Conservation (phyloP, 345 rosid genomes). For the Eutrema yunnanense region DNA sequence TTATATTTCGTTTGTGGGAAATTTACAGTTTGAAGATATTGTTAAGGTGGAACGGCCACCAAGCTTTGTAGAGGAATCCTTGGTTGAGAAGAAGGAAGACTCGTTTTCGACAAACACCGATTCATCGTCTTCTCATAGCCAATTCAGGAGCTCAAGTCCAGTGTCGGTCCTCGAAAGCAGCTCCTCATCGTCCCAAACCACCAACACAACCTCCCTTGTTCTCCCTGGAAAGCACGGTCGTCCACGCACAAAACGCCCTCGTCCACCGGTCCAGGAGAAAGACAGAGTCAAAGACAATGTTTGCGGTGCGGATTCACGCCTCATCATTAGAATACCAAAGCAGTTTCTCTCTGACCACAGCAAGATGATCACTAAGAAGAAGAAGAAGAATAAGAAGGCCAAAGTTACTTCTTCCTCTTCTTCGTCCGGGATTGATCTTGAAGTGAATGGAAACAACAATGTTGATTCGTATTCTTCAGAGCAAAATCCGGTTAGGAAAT, state of each 20-base stretch:
- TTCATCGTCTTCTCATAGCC: slow-evolving; percentile 38
- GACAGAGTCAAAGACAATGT: slow-evolving; percentile 48
- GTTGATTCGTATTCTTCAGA: slow-evolving; percentile 26
- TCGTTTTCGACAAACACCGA: slow-evolving; percentile 34
- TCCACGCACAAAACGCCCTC: slow-evolving; percentile 90
- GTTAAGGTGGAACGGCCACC: slow-evolving; percentile 80
- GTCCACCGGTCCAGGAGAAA: slow-evolving; percentile 49
- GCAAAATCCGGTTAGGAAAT: slow-evolving; percentile 59
- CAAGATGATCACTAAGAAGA: slow-evolving; percentile 64
- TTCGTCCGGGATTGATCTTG: slow-evolving; percentile 33
- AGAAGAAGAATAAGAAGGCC: slow-evolving; percentile 50
- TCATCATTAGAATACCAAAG: slow-evolving; percentile 61
- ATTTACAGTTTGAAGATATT: slow-evolving; percentile 94
- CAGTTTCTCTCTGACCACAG: slow-evolving; percentile 47
- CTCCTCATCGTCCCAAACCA: slow-evolving; percentile 58
- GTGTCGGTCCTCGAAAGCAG: slow-evolving; percentile 93
- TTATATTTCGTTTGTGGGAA: not conserved
- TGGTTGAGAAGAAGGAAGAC: slow-evolving; percentile 46
- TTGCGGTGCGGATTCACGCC: slow-evolving; percentile 29
- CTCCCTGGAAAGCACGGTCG: slow-evolving; percentile 56
- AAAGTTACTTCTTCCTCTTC: slow-evolving; percentile 36
- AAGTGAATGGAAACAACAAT: slow-evolving; percentile 32
- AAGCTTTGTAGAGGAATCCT: slow-evolving; percentile 67
- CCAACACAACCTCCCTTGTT: slow-evolving; percentile 25
- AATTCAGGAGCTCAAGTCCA: slow-evolving; percentile 71